Evolutionary conservation across 1,139 yeast species (phyloP), one percentile per base, ranked within the genome.

Genomic region (Saccharomyces hybrid): DNA sequence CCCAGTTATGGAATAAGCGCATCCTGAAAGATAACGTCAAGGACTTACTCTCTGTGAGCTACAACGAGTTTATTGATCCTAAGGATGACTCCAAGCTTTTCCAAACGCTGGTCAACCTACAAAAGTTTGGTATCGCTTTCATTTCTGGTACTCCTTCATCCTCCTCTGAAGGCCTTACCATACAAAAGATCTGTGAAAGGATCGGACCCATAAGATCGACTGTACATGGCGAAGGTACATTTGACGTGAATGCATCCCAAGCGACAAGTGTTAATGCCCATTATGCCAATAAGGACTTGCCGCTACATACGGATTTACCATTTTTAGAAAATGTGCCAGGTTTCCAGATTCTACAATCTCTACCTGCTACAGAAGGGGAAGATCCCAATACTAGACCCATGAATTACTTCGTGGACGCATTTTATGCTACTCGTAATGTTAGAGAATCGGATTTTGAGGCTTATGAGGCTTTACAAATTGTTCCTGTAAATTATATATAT

Each of bases 241-340:
- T 88, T 72, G 88, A 87, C 64, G 93, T 87, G 5, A 77, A 76
- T 54, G 80, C 82, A 46, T 77, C 76, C 9, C 78, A 81, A 28
- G 27, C 48, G 27, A 46, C 50, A 23, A 81, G 61, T 27, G 56
- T 78, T 54, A 86, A 88, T 60, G 84, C 87, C 51, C 95, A 95
- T 1, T 82, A 85, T 63, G 85, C 95, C 2, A 76, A 78, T 51
- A 77, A 77, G 1, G 82, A 81, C 59, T 74, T 88, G 53, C 93
- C 93, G 3, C 73, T 88, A 55, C 96, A 88, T 64, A 87, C 85
- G 88, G 95, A 88, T 62, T 74, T 88, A 46, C 75, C 84, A 51
- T 88, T 87, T 70, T 83, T 86, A 65, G 93, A 88, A 67, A 83
- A 90, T 8, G 95, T 95, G 1, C 96, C 96, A 0, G 95, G 95